Conservation (phyloP, 768 basidiomycete genomes). For the Russula earlei region DNA sequence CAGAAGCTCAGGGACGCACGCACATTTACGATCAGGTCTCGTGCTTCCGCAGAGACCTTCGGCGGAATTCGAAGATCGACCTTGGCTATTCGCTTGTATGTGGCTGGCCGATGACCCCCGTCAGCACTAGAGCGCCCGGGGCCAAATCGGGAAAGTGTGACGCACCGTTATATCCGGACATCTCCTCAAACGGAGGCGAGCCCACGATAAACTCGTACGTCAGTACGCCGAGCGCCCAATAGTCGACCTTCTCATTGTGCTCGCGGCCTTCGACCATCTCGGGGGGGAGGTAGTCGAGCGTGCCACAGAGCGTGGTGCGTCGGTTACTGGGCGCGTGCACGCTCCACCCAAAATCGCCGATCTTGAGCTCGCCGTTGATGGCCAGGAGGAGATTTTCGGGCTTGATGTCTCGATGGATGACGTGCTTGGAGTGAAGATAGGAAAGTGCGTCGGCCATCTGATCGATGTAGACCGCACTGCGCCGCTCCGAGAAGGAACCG, state of each 20-base stretch:
- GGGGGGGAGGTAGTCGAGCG: constrained; percentile 92
- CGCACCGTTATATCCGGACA: constrained; percentile 65
- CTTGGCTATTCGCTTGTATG: constrained; percentile 79
- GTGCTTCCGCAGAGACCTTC: constrained; percentile 35
- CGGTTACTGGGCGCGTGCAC: constrained; percentile 92
- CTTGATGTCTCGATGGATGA: constrained; percentile 98
- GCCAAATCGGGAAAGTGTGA: neutral
- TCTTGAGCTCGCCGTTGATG: constrained; percentile 94
- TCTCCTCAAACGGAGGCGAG: constrained; percentile 78
- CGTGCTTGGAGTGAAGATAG: constrained; percentile 91
- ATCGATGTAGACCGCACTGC: constrained; percentile 84
- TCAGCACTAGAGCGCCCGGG: constrained; percentile 5
- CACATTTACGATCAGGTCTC: constrained; percentile 38
- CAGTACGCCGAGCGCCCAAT: constrained; percentile 96
- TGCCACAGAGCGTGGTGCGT: constrained; percentile 87
- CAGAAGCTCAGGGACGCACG: neutral
- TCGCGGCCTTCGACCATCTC: constrained; percentile 96
- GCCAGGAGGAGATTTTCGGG: constrained; percentile 94
- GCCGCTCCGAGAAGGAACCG: constrained; percentile 80
- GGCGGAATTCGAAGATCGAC: constrained; percentile 59
- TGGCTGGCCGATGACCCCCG: constrained; percentile 41
- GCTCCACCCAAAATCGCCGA: constrained; percentile 98
- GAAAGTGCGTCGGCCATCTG: constrained; percentile 96
- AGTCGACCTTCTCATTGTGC: constrained; percentile 85
- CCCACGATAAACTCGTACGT: constrained; percentile 92